phyloP scores from a whole-genome alignment of 2,329 filamentous ascomycete species.

The Fusarium sp. region DNA sequence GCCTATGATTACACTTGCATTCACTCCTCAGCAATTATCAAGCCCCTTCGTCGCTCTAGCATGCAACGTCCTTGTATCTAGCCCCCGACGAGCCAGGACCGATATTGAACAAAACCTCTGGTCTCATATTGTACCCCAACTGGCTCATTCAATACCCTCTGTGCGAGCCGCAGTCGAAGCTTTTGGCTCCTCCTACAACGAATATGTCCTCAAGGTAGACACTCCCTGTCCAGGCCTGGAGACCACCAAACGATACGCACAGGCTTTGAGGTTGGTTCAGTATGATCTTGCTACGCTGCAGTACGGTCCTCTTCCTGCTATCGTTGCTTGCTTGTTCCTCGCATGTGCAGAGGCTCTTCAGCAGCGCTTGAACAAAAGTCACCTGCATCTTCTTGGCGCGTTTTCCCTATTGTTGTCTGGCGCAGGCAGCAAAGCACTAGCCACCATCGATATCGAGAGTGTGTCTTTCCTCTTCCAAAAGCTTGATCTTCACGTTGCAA shows the following conservation, averaged over 20 bases:
- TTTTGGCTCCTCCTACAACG: conserved; percentile 36
- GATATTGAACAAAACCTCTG: conserved; percentile 33
- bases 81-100: conserved; percentile 36
- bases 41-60: conserved; percentile 27
- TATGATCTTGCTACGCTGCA: conserved; percentile 27
- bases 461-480: conserved; percentile 33
- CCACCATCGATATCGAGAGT: conserved; percentile 5
- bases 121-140: conserved; percentile 34
- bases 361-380: conserved; percentile 20
- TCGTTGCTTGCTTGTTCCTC: conserved; percentile 40
- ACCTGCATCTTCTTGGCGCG: conserved; percentile 29
- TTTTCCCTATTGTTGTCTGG: conserved; percentile 31
- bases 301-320: conserved; percentile 24
- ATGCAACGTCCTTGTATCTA: conserved; percentile 24
- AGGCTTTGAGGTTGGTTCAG: conserved; percentile 32
- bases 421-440: not conserved
- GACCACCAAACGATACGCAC: conserved; percentile 24
- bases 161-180: conserved; percentile 37
- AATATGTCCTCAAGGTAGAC: conserved; percentile 24
- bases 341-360: conserved; percentile 27
- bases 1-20: not conserved
- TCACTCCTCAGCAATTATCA: not conserved
- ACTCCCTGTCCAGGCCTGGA: not conserved
- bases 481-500: conserved; percentile 40
- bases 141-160: conserved; percentile 30